These are phyloP conservation scores for Trichoderma sp. DNA, from an alignment of 2,329 filamentous ascomycete species.

Conservation along the genomic window DNA sequence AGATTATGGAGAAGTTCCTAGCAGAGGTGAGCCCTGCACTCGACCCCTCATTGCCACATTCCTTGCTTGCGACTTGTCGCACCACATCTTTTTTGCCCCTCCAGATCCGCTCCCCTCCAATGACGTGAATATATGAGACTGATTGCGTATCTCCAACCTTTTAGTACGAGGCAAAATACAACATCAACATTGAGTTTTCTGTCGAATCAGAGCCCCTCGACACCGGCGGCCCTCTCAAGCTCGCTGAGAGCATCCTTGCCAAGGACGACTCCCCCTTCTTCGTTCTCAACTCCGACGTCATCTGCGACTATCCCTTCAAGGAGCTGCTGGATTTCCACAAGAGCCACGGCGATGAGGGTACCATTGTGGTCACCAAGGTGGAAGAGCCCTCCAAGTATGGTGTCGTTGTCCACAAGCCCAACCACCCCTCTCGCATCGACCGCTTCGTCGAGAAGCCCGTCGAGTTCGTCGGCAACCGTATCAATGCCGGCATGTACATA, in stretches of 20 bases:
- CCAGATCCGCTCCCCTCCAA: neutral
- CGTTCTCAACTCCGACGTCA: constrained; percentile 97
- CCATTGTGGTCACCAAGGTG: constrained; percentile 97
- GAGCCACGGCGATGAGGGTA: constrained; percentile 89
- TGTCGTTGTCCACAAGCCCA: constrained; percentile 96
- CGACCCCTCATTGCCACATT: neutral
- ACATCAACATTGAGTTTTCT: constrained; percentile 95
- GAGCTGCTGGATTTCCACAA: constrained; percentile 91
- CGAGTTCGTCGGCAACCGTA: constrained; percentile 97
- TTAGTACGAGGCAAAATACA: constrained; percentile 87
- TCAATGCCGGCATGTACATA: constrained; percentile 98
- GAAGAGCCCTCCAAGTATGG: constrained; percentile 99
- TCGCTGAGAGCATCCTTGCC: constrained; percentile 86
- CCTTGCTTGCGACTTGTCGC: constrained; percentile 13
- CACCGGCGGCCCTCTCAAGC: constrained; percentile 91
- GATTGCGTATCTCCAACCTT: constrained; percentile 5
- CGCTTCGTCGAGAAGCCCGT: constrained; percentile 99
- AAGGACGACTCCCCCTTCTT: constrained; percentile 97
- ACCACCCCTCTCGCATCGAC: constrained; percentile 88
- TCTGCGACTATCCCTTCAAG: constrained; percentile 96
- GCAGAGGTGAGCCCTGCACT: constrained; percentile 65
- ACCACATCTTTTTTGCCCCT: constrained; percentile 7
- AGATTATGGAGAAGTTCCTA: constrained; percentile 93
- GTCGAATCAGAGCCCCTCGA: constrained; percentile 94
- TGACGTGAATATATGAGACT: constrained; percentile 10